Evolutionary conservation across 108 stramenopile species (phyloP).

Genomic region (Hondaea fermentalgiana): DNA sequence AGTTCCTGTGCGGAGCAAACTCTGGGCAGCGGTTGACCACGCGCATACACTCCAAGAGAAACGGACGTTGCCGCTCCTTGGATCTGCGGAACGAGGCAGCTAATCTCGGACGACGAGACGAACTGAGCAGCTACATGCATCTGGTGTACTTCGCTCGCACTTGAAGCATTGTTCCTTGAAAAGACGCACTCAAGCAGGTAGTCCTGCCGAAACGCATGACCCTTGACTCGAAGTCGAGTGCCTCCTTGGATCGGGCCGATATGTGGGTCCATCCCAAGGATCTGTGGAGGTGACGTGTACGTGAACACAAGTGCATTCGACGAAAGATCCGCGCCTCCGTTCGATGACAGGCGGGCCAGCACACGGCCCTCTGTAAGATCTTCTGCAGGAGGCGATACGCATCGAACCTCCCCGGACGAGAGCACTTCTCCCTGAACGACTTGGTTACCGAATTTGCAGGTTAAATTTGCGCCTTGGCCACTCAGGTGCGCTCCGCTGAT

Average conservation of each 20-base stretch:
- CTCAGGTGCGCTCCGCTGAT: neutral
- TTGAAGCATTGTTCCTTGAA: neutral
- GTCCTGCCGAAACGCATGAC: neutral
- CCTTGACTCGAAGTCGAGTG: neutral
- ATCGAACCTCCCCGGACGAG: neutral
- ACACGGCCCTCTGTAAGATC: neutral
- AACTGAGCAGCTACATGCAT: neutral
- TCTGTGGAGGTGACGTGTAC: neutral
- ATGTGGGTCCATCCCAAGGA: neutral
- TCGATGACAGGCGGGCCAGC: neutral
- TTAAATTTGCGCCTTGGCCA: neutral
- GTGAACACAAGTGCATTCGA: neutral
- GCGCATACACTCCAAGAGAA: neutral
- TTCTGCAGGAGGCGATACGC: neutral
- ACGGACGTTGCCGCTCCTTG: neutral
- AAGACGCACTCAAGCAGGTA: neutral
- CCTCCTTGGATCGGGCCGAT: neutral
- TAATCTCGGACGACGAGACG: neutral
- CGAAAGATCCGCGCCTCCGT: neutral
- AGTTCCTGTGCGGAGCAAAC: neutral
- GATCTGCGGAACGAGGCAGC: neutral
- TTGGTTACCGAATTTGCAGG: neutral
- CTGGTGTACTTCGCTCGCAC: neutral
- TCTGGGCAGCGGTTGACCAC: neutral
- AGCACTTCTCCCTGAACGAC: neutral